Conservation (phyloP, 441 rosid species). For the Codiaeum variegatum region DNA sequence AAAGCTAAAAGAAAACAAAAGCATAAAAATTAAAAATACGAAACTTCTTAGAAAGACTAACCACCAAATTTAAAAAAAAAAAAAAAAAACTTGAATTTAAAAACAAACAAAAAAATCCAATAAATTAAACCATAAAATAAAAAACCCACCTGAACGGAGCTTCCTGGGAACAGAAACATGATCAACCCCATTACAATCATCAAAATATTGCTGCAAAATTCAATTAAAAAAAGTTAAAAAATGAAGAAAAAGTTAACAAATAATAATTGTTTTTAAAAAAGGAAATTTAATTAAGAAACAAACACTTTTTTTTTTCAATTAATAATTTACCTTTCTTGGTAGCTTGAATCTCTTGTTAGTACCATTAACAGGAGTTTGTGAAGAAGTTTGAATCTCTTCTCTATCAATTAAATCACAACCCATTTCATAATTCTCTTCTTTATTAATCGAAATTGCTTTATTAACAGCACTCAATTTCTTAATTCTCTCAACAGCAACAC, state of each 20-base stretch:
- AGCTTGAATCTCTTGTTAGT: constrained; percentile 44
- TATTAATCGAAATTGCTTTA: constrained; percentile 28
- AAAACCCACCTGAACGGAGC: constrained; percentile 78
- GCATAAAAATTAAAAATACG: constrained; percentile 30
- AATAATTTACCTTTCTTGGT: constrained; percentile 46
- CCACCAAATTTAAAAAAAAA: no score
- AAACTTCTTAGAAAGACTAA: constrained; percentile 49
- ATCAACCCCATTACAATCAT: constrained; percentile 53
- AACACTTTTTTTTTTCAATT: neutral
- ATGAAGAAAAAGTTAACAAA: constrained; percentile 6
- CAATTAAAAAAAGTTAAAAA: neutral
- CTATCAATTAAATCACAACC: constrained; percentile 30
- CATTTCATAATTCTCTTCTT: constrained; percentile 32
- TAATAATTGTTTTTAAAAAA: neutral
- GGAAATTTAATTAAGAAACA: neutral
- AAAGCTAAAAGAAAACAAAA: constrained; percentile 28
- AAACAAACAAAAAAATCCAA: constrained; percentile 22
- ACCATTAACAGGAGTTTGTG: constrained; percentile 22
- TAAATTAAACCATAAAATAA: constrained; percentile 11
- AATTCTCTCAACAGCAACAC: constrained; percentile 33
- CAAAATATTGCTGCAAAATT: constrained; percentile 36
- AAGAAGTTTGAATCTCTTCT: constrained; percentile 28
- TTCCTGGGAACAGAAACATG: constrained; percentile 88
- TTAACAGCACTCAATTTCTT: constrained; percentile 52
- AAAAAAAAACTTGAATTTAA: constrained; percentile 21